Percentiles rank a stretch among this genome's conserved stretches.
Evolutionary conservation across 345 rosid genomes (phyloP).

Genomic region (Anacardium occidentale): DNA sequence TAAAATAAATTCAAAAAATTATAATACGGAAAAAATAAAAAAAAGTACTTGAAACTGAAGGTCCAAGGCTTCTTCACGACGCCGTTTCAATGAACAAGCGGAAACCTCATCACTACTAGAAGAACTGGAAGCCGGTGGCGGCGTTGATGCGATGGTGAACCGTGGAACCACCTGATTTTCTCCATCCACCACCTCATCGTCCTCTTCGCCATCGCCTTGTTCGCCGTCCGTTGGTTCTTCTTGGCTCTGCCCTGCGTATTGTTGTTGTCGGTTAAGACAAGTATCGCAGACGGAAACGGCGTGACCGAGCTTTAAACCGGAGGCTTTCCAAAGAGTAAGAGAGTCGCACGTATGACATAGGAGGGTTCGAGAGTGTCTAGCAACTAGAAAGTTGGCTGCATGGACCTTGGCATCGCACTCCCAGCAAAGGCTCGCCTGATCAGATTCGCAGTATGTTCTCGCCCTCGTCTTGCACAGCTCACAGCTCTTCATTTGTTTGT

Average conservation of each 20-base stretch:
- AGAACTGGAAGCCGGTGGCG: constrained; percentile 42
- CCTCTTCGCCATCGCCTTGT: neutral
- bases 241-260: constrained; percentile 16
- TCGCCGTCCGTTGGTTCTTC: constrained; percentile 25
- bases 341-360: constrained; percentile 56
- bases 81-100: constrained; percentile 28
- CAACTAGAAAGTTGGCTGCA: constrained; percentile 78
- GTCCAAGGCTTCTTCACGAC: constrained; percentile 26
- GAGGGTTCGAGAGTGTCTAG: constrained; percentile 53
- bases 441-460: constrained; percentile 60
- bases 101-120: constrained; percentile 37
- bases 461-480: constrained; percentile 59
- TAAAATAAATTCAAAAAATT: neutral
- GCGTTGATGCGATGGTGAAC: constrained; percentile 32
- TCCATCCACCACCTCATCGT: constrained; percentile 27
- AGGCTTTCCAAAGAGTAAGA: constrained; percentile 61
- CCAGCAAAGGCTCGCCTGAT: constrained; percentile 73
- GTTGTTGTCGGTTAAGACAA: constrained; percentile 31
- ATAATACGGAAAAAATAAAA: neutral
- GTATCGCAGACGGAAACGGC: constrained; percentile 49
- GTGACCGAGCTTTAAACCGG: constrained; percentile 52
- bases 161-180: constrained; percentile 64
- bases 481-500: constrained; percentile 47
- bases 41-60: constrained; percentile 30
- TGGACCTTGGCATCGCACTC: constrained; percentile 65